Percentiles rank a stretch among this genome's conserved stretches.
phyloP scores from a whole-genome alignment of 352 stramenopile genomes.

The Pythium oligandrum region DNA sequence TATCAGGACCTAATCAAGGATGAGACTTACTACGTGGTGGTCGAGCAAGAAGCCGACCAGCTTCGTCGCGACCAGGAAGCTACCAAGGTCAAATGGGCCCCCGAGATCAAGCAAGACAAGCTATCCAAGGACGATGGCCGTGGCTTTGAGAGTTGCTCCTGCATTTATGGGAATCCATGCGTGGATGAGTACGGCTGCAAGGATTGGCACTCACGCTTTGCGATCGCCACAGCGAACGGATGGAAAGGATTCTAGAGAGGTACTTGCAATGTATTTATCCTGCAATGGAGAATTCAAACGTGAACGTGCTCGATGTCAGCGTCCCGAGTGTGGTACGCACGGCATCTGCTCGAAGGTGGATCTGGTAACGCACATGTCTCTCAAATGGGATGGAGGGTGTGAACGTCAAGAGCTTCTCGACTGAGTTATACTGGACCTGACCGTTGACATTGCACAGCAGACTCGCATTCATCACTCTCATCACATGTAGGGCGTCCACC shows the following conservation, averaged over 20 bases:
- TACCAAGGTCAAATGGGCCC: constrained; percentile 43
- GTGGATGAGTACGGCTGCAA: constrained; percentile 88
- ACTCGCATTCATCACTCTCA: constrained; percentile 28
- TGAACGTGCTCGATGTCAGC: constrained; percentile 1
- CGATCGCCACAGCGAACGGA: constrained; percentile 78
- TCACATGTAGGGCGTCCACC: constrained; percentile 24
- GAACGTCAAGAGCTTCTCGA: constrained; percentile 19
- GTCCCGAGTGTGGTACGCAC: constrained; percentile 22
- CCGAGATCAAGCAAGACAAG: constrained; percentile 27
- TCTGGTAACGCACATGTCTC: constrained; percentile 21
- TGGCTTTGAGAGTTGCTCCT: constrained; percentile 83
- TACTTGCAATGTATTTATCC: neutral
- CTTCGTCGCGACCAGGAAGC: constrained; percentile 58
- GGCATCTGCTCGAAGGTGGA: constrained; percentile 27
- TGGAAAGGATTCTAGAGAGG: constrained; percentile 82
- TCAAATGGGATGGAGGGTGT: constrained; percentile 31
- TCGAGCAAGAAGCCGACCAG: constrained; percentile 76
- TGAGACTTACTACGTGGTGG: constrained; percentile 76
- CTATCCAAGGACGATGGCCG: constrained; percentile 49
- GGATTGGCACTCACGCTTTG: constrained; percentile 84
- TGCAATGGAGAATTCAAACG: constrained; percentile 19
- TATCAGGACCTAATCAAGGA: constrained; percentile 67
- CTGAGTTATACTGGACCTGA: constrained; percentile 10
- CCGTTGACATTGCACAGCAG: constrained; percentile 19
- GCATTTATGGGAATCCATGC: constrained; percentile 88